Percentiles rank a stretch among this genome's conserved stretches.
phyloP scores from a whole-genome alignment of 495 filamentous ascomycete genomes.

The Astrothelium subdiscretum region DNA sequence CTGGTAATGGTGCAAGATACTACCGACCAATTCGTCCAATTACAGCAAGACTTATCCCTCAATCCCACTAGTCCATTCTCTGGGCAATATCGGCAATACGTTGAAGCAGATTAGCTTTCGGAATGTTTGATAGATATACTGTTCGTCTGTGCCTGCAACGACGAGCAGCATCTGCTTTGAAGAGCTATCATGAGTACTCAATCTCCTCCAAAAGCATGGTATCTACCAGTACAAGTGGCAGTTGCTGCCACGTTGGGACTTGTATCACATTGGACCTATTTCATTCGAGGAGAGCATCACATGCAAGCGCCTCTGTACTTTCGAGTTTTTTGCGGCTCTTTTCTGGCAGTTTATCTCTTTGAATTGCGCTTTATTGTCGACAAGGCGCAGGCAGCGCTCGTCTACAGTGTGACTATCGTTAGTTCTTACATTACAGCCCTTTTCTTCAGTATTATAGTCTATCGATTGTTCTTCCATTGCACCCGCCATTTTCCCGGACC shows the following conservation, averaged over 20 bases:
- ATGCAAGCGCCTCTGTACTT: not conserved
- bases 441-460: slow-evolving; percentile 10
- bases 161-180: not conserved
- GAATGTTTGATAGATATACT: too few species aligned
- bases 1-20: too few species aligned
- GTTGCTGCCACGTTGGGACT: not conserved
- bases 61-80: too few species aligned
- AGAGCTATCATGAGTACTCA: not conserved
- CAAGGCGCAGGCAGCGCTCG: not conserved
- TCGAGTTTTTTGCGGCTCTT: not conserved
- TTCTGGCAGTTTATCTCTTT: not conserved
- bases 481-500: slow-evolving; percentile 16
- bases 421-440: slow-evolving; percentile 3
- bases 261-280: not conserved
- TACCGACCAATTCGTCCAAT: too few species aligned
- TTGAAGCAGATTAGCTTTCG: too few species aligned
- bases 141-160: not conserved
- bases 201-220: not conserved
- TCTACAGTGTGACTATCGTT: not conserved
- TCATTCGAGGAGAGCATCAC: slow-evolving; percentile 2
- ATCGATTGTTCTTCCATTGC: slow-evolving; percentile 15
- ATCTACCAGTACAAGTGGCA: not conserved
- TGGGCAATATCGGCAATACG: too few species aligned
- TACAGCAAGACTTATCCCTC: too few species aligned
- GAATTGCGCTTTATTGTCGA: not conserved